These are phyloP conservation scores for Stropharia rugosoannulata DNA, from an alignment of 768 basidiomycete species.

Conservation along the genomic window DNA sequence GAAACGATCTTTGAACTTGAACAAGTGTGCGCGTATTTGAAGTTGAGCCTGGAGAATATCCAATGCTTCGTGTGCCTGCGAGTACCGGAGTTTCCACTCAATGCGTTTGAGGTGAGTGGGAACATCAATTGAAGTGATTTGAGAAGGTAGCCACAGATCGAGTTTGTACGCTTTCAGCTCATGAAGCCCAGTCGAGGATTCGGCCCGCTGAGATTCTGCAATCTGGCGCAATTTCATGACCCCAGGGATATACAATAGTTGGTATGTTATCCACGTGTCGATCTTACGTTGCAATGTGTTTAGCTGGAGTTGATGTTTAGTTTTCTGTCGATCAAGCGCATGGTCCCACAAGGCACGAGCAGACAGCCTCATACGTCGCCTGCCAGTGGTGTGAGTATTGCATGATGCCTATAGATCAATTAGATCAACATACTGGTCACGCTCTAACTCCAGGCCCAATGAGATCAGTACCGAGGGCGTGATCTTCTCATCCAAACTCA, in stretches of 20 bases:
- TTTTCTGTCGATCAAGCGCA: conserved; percentile 11
- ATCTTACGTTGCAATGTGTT: conserved; percentile 19
- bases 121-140: conserved; percentile 2
- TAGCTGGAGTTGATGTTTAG: conserved; percentile 5
- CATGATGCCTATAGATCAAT: background rate
- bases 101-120: conserved; percentile 5
- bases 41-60: conserved; percentile 18
- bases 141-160: conserved; percentile 23
- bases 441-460: conserved; percentile 18
- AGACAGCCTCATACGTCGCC: conserved; percentile 1
- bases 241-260: conserved; percentile 12
- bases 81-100: conserved; percentile 20
- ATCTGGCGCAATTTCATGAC: background rate
- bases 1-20: conserved; percentile 19
- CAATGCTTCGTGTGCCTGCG: conserved; percentile 25
- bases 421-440: conserved; percentile 15
- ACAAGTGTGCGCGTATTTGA: conserved; percentile 19
- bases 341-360: conserved; percentile 10
- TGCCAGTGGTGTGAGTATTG: background rate
- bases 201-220: no score
- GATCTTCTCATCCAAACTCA: conserved; percentile 9
- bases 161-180: conserved; percentile 6
- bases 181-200: background rate
- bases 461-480: conserved; percentile 13
- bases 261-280: conserved; percentile 11